Percentiles rank a stretch among this genome's conserved stretches.
Conservation (phyloP, 306 rosid species). For the Dalbergia oliveri region DNA sequence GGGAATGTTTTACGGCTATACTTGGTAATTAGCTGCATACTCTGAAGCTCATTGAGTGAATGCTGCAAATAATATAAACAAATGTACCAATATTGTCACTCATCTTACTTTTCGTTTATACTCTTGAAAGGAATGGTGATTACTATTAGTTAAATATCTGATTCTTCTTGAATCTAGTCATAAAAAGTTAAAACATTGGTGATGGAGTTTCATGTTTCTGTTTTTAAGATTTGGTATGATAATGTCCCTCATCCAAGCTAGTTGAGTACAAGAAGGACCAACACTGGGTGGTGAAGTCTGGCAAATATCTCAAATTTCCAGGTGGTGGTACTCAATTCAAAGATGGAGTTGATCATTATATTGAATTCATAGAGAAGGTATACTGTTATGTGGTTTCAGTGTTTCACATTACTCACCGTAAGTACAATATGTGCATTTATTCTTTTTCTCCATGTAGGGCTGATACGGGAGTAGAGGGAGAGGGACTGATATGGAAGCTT, state of each 20-base stretch:
- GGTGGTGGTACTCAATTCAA: constrained; percentile 99
- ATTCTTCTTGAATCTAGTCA: constrained; percentile 13
- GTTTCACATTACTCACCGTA: neutral
- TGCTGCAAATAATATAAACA: neutral
- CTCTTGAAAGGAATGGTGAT: constrained; percentile 18
- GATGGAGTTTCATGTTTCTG: constrained; percentile 28
- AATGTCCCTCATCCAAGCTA: constrained; percentile 94
- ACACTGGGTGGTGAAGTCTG: constrained; percentile 85
- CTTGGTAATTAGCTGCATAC: neutral
- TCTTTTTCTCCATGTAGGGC: neutral
- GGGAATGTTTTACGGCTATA: too few relatives aligned
- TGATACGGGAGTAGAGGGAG: neutral
- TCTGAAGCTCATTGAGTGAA: neutral
- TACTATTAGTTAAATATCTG: constrained; percentile 3
- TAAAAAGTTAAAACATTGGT: constrained; percentile 9
- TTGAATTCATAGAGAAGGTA: constrained; percentile 76
- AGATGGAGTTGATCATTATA: constrained; percentile 81
- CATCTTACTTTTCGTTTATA: too few relatives aligned
- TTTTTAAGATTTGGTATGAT: constrained; percentile 81
- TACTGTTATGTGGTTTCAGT: neutral
- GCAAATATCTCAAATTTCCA: constrained; percentile 79
- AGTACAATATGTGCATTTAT: neutral
- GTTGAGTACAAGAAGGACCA: constrained; percentile 98
- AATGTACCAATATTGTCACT: neutral
- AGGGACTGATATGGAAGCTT: constrained; percentile 1